phyloP scores from a whole-genome alignment of 2,329 filamentous ascomycete species.

The Aspergillus pseudoviridinutans region DNA sequence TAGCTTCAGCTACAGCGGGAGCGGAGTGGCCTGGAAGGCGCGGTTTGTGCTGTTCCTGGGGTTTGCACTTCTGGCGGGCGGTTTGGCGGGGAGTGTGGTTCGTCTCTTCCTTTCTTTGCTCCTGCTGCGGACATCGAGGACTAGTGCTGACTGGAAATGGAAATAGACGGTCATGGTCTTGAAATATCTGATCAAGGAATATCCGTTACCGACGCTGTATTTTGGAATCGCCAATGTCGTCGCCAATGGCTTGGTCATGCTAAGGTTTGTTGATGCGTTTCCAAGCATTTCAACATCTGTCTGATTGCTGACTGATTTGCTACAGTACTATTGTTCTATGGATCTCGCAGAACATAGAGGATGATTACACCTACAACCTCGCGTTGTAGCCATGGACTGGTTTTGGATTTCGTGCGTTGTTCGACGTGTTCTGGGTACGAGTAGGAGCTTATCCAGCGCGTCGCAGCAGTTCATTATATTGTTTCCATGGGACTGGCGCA shows the following conservation, averaged over 20 bases:
- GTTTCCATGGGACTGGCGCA: slow-evolving; percentile 1
- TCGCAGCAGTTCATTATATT: neutral
- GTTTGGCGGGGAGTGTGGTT: slow-evolving; percentile 62
- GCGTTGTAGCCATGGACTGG: slow-evolving; percentile 46
- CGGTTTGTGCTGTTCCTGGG: slow-evolving; percentile 65
- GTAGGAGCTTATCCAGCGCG: neutral
- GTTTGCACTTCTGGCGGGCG: slow-evolving; percentile 65
- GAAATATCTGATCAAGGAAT: slow-evolving; percentile 61
- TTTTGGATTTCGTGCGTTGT: neutral
- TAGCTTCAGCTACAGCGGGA: slow-evolving; percentile 61
- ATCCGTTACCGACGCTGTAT: slow-evolving; percentile 60
- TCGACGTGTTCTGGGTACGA: neutral
- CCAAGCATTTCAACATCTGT: slow-evolving; percentile 1
- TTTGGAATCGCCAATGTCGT: slow-evolving; percentile 65
- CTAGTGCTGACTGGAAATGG: slow-evolving; percentile 7
- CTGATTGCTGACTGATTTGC: slow-evolving; percentile 19
- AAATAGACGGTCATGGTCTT: slow-evolving; percentile 59
- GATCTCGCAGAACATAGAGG: slow-evolving; percentile 70
- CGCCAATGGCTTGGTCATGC: slow-evolving; percentile 62
- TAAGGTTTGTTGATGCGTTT: slow-evolving; percentile 47
- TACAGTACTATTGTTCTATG: slow-evolving; percentile 60
- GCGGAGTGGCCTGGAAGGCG: slow-evolving; percentile 67
- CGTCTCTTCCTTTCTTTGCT: slow-evolving; percentile 21
- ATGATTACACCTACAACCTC: slow-evolving; percentile 68
- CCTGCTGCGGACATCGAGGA: neutral